Evolutionary conservation across 768 basidiomycete species (phyloP), one percentile per base, ranked within the genome.

Genomic region (Tephrocybe sp.): DNA sequence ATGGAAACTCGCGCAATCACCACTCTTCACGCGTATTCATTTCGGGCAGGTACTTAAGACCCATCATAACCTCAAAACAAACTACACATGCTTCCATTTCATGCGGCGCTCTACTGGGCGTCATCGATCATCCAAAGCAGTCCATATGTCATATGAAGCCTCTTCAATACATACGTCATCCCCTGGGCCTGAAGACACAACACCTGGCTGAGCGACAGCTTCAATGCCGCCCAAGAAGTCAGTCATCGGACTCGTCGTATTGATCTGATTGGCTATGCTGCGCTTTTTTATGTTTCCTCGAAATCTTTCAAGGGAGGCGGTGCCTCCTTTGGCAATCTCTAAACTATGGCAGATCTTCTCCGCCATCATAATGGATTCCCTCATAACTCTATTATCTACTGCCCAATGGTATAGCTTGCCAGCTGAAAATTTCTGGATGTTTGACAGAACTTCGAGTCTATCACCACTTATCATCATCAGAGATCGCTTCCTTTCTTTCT

Each of bases 1-100:
- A 49, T 50, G 48, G 48, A 50, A 30, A 28, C 48, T 33, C 24
- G 45, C 51, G 48, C 64, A 65, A 62, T 65, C 59, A 66, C 64
- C 58, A 64, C 62, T 60, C 65, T 59, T 52, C 50, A 20, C 32
- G 33, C 45, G 8, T 30, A 33, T 25, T 43, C 45, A 18, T 34
- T 34, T 36, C 34, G 34, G 8, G n/a, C 28, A 30, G 7, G 28
- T 12, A 30, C 28, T 6, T 12, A 30, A 6, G 28, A 30, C 28
- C 28, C 7, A 6, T 30, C 12, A 12, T 6, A 5, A 12, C 7
- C 28, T 6, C 28, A 30, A 12, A 6, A 6, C 28, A 30, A 30
- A 30, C 28, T 30, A 5, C 28, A 5, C 11, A 11, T 11, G 28
- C 34, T 36, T 36, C 34, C 34, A 36, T 36, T 36, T n/a, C 34